Conservation (phyloP, 768 basidiomycete genomes). For the Tricholoma terreum region DNA sequence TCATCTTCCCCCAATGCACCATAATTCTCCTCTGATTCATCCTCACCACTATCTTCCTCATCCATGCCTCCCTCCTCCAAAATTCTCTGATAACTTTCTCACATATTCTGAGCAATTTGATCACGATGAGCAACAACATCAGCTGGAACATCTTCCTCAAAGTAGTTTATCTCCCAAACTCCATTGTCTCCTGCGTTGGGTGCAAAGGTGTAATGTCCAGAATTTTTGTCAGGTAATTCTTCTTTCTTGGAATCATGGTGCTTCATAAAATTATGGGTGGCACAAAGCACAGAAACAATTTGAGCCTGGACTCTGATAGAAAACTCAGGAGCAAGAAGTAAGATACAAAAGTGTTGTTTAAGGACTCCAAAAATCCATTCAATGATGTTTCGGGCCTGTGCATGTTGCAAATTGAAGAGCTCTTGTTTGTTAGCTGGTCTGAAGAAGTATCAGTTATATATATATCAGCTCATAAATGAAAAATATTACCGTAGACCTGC, state of each 20-base stretch:
- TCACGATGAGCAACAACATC: no score
- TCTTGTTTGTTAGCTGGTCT: constrained; percentile 31
- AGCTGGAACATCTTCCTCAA: no score
- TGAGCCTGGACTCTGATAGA: constrained; percentile 21
- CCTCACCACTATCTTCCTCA: neutral
- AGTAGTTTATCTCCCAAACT: no score
- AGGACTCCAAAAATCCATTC: constrained; percentile 27
- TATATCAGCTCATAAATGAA: neutral
- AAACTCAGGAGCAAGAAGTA: constrained; percentile 4
- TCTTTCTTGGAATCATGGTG: neutral
- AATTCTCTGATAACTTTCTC: neutral
- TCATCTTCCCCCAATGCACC: neutral
- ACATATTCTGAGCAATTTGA: no score
- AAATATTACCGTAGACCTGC: constrained; percentile 10
- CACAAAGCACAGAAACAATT: constrained; percentile 23
- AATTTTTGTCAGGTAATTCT: neutral
- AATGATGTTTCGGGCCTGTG: constrained; percentile 26
- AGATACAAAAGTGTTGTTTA: constrained; percentile 19
- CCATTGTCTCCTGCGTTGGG: no score
- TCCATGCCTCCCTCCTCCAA: no score
- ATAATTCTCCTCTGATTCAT: neutral
- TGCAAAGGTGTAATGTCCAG: neutral
- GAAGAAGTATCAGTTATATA: neutral
- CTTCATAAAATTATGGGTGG: neutral
- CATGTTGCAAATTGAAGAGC: constrained; percentile 35